Conservation (phyloP, 2,329 filamentous ascomycete species). For the Fusarium poae region DNA sequence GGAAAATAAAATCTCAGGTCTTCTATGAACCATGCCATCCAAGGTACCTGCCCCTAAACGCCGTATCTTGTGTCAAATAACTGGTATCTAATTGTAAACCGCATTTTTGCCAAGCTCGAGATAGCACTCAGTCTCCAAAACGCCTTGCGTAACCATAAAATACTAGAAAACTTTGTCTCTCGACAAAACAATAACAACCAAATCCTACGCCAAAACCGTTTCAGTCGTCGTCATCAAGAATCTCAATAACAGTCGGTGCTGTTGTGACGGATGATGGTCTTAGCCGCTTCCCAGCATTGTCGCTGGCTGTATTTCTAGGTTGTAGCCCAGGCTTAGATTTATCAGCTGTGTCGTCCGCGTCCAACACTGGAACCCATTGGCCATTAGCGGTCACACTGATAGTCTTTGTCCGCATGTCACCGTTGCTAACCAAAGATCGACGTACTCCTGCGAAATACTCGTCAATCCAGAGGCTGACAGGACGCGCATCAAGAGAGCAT, state of each 20-base stretch:
- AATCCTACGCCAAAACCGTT: background rate
- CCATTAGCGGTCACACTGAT: constrained; percentile 52
- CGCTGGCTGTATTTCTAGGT: background rate
- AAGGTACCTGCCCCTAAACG: constrained; percentile 26
- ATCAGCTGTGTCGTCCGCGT: constrained; percentile 49
- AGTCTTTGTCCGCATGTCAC: constrained; percentile 46
- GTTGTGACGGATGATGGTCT: constrained; percentile 16
- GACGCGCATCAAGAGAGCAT: constrained; percentile 82
- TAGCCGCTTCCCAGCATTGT: constrained; percentile 14
- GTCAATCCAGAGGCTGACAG: constrained; percentile 77
- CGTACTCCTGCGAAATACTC: constrained; percentile 77
- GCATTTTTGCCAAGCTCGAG: constrained; percentile 22
- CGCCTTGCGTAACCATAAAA: constrained; percentile 14
- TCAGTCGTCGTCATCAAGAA: constrained; percentile 47
- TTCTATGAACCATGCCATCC: background rate
- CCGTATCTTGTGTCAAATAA: constrained; percentile 24
- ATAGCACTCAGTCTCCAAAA: constrained; percentile 32
- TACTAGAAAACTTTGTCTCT: background rate
- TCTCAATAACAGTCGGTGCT: constrained; percentile 47
- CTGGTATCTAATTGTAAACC: constrained; percentile 42
- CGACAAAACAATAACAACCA: background rate
- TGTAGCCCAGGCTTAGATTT: constrained; percentile 36
- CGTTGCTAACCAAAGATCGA: constrained; percentile 57
- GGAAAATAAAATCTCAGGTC: background rate
- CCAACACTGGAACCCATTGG: constrained; percentile 52